These are phyloP conservation scores for Tuber aestivum DNA, from an alignment of 495 filamentous ascomycete genomes.

Conservation along the genomic window DNA sequence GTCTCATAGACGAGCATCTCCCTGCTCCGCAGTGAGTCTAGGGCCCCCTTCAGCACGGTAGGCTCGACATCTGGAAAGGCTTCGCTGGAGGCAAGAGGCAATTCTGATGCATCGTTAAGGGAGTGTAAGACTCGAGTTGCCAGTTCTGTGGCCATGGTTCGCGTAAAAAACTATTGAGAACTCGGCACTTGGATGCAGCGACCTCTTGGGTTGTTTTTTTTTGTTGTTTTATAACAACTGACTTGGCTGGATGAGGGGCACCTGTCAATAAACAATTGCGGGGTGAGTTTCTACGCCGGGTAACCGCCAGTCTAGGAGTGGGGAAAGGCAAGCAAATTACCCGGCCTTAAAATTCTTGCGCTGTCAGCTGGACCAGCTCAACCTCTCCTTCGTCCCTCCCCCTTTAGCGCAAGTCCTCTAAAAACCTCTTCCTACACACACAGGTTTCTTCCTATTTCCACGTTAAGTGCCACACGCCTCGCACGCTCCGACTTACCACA, in stretches of 20 bases:
- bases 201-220: neutral
- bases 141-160: slow-evolving; percentile 57
- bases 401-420: neutral
- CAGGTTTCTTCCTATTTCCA: neutral
- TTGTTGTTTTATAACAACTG: neutral
- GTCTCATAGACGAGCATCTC: slow-evolving; percentile 82
- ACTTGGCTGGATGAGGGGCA: neutral
- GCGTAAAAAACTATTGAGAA: neutral
- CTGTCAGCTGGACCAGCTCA: neutral
- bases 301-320: neutral
- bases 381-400: neutral
- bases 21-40: slow-evolving; percentile 75
- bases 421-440: neutral
- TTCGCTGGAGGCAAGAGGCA: slow-evolving; percentile 64
- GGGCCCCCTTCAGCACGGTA: slow-evolving; percentile 70
- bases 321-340: neutral
- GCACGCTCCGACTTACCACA: neutral
- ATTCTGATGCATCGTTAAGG: slow-evolving; percentile 54
- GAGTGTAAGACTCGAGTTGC: slow-evolving; percentile 60
- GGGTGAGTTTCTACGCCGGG: neutral
- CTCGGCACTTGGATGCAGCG: neutral
- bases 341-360: neutral
- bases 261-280: neutral
- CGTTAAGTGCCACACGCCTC: neutral
- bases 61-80: slow-evolving; percentile 70